These are phyloP conservation scores for Lactarius pseudohatsudake DNA, from an alignment of 768 basidiomycete genomes.

Conservation along the genomic window DNA sequence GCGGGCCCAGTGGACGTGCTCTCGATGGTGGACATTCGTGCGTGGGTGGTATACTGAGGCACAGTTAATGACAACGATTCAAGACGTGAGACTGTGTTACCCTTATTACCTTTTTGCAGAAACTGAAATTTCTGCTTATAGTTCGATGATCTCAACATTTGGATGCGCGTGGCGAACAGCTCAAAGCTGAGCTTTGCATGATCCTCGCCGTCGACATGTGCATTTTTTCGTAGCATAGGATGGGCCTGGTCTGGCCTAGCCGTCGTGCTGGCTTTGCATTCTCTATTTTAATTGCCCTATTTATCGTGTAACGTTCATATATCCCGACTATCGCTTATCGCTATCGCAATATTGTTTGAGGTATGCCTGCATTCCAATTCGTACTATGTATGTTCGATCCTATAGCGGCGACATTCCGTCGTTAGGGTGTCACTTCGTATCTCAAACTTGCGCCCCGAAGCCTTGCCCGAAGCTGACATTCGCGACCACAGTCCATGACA, in stretches of 20 bases:
- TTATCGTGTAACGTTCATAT: conserved; percentile 16
- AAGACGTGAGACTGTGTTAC: conserved; percentile 53
- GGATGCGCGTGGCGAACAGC: conserved; percentile 79
- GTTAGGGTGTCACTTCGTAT: too few species aligned
- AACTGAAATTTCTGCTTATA: conserved; percentile 36
- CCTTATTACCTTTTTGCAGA: conserved; percentile 17
- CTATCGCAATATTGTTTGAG: conserved; percentile 17
- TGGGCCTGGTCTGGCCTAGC: conserved; percentile 14
- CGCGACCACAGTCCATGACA: too few species aligned
- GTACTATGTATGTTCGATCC: too few species aligned
- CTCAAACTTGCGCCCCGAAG: too few species aligned
- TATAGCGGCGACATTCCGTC: too few species aligned
- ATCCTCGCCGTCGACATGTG: neutral
- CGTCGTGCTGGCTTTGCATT: conserved; percentile 5
- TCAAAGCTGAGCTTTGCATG: conserved; percentile 68
- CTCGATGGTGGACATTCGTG: conserved; percentile 83
- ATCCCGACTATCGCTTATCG: conserved; percentile 7
- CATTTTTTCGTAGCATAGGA: conserved; percentile 31
- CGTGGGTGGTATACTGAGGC: conserved; percentile 87
- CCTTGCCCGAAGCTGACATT: too few species aligned
- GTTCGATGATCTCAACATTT: conserved; percentile 87
- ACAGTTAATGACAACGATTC: conserved; percentile 83
- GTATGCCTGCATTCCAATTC: conserved; percentile 35
- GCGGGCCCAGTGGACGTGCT: conserved; percentile 56
- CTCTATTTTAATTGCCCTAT: neutral